phyloP scores from a whole-genome alignment of 495 filamentous ascomycete species.

The Daldinia bambusicola region DNA sequence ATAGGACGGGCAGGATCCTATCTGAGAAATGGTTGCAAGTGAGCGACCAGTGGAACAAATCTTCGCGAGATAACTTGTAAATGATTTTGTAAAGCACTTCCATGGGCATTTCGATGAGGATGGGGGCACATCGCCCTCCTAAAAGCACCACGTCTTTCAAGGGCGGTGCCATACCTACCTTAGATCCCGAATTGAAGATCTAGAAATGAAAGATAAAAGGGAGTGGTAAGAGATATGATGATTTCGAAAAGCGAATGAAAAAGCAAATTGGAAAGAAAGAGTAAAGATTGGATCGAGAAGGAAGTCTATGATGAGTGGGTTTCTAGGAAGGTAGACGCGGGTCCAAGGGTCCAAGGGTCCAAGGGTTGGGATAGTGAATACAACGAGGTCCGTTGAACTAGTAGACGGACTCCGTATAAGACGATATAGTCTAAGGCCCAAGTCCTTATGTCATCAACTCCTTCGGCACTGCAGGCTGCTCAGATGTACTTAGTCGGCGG shows the following conservation, averaged over 20 bases:
- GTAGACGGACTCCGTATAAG: background rate
- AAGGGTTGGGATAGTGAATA: background rate
- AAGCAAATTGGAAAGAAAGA: background rate
- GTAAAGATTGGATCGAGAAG: background rate
- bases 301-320: background rate
- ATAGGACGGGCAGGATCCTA: background rate
- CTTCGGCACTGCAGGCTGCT: background rate
- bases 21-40: background rate
- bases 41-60: background rate
- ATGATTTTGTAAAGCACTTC: background rate
- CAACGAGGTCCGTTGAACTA: background rate
- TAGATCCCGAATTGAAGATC: background rate
- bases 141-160: background rate
- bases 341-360: background rate
- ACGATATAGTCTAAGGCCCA: background rate
- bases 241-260: background rate
- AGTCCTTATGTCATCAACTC: background rate
- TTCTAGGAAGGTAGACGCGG: conserved; percentile 1
- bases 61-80: background rate
- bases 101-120: background rate
- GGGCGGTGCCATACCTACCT: background rate
- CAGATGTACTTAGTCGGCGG: background rate
- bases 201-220: background rate
- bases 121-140: background rate
- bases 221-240: background rate